Conservation (phyloP, 805 yeast species). For the Suhomyces sp. region DNA sequence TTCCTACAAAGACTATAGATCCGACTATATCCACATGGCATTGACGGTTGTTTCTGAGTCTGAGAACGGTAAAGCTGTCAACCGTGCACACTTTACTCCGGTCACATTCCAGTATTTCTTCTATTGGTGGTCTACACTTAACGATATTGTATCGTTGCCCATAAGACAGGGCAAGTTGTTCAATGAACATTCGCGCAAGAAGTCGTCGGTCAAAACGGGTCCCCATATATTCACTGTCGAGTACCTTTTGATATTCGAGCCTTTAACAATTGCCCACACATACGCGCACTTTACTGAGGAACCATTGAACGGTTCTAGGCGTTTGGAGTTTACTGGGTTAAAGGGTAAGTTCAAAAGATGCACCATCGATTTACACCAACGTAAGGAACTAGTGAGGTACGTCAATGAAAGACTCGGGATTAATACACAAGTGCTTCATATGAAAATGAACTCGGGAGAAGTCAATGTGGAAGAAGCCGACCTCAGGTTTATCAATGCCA, state of each 20-base stretch:
- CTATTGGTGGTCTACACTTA: slow-evolving; percentile 41
- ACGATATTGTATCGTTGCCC: slow-evolving; percentile 32
- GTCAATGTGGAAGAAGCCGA: slow-evolving; percentile 69
- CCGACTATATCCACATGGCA: slow-evolving; percentile 69
- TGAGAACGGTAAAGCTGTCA: slow-evolving; percentile 27
- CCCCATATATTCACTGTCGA: slow-evolving; percentile 40
- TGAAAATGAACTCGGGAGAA: slow-evolving; percentile 66
- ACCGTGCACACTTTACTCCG: slow-evolving; percentile 39
- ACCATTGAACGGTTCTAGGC: slow-evolving; percentile 17
- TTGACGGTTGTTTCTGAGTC: slow-evolving; percentile 37
- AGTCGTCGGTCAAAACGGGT: slow-evolving; percentile 35
- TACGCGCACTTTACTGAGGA: slow-evolving; percentile 29
- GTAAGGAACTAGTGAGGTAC: slow-evolving; percentile 34
- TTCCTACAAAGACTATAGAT: slow-evolving; percentile 76
- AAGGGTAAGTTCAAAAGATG: slow-evolving; percentile 36
- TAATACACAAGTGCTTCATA: slow-evolving; percentile 41
- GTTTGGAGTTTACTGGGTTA: slow-evolving; percentile 37
- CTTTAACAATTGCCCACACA: slow-evolving; percentile 37
- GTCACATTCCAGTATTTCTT: slow-evolving; percentile 37
- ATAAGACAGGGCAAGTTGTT: slow-evolving; percentile 36
- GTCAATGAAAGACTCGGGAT: slow-evolving; percentile 38
- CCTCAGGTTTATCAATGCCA: slow-evolving; percentile 61
- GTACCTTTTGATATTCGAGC: slow-evolving; percentile 40
- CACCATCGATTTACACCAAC: slow-evolving; percentile 39
- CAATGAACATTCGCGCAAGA: slow-evolving; percentile 12